Evolutionary conservation across 129 eudicot genomes (phyloP).

Genomic region (Lactuca sativa): DNA sequence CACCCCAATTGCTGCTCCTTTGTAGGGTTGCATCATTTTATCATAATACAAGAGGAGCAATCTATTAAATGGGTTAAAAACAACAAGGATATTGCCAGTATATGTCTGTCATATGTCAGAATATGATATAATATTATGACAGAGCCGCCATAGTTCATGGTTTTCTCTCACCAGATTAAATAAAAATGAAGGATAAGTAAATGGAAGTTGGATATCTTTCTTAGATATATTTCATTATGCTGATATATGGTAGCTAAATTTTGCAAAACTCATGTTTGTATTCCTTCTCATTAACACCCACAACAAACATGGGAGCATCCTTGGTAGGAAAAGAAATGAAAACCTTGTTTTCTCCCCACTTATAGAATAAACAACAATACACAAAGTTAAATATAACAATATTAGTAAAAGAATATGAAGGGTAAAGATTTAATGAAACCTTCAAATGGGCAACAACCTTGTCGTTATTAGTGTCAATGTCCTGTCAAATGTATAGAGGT

Average conservation of each 20-base stretch:
- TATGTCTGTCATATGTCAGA: slow-evolving; percentile 86
- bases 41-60: slow-evolving; percentile 75
- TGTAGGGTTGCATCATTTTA: slow-evolving; percentile 90
- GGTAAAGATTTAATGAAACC: no score
- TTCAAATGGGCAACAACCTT: no score
- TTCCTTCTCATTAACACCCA: no score
- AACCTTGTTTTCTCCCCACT: no score
- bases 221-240: slow-evolving; percentile 94
- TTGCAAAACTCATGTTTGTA: slow-evolving; percentile 95
- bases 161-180: slow-evolving; percentile 43
- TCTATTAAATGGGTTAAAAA: slow-evolving; percentile 94
- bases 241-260: slow-evolving; percentile 81
- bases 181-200: slow-evolving; percentile 8
- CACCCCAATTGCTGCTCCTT: slow-evolving; percentile 83
- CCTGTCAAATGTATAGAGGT: no score
- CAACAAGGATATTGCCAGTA: slow-evolving; percentile 92
- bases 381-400: no score
- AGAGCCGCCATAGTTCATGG: slow-evolving; percentile 45
- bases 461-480: no score
- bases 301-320: no score
- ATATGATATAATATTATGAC: slow-evolving; percentile 49
- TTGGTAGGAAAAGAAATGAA: no score
- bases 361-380: no score
- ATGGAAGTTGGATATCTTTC: slow-evolving; percentile 28
- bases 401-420: no score